Base-by-base conservation (phyloP, 2,329 filamentous ascomycete species). In the Neonectria ditissima region DNA sequence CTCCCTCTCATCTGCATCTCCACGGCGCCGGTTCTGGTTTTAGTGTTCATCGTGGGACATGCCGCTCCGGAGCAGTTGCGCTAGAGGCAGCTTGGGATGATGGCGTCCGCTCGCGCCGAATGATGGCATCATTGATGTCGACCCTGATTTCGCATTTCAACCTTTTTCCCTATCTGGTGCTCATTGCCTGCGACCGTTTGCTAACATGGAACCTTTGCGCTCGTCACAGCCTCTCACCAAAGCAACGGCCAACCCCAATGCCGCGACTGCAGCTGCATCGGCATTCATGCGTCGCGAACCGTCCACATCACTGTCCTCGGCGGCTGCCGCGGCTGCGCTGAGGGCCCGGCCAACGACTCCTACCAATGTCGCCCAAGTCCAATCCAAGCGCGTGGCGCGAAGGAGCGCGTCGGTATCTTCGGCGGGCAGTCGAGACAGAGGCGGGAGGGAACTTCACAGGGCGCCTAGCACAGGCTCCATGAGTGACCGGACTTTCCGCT, bases 401-500 rank as follows among this genome's bases (percentile, higher is more conserved):
- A 89, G 94, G 65, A 89, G 86, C 77, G 85, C 85, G 55, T 97
- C 94, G 1, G 80, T 87, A 44, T 92, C 92, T 2, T 95, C 93
- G 5, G 82, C 87, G 51, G 84, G 83, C 37, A 87, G 85, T 67
- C 80, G 78, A 52, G 79, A 80, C 41, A 71, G 79, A 48, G 75
- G 80, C 63, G 77, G 80, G 69, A 69, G 79, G 68, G 81, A 82
- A 55, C 80, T 94, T 65, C 85, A 90, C 65, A 84, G 92, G 73
- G 84, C 86, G 39, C 86, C 84, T 59, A 97, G 94, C 79, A 87
- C 87, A 28, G 86, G 89, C 22, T 97, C 94, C 53, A 97, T 98
- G 94, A 91, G 88, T 30, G 92, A 95, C 76, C 88, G 95, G 62
- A 94, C 93, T 1, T 97, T 97, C 78, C 89, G 94, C 69, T 91